Evolutionary conservation across 371 early-diverging fungal species (phyloP).

Genomic region (Mortierella sp.): DNA sequence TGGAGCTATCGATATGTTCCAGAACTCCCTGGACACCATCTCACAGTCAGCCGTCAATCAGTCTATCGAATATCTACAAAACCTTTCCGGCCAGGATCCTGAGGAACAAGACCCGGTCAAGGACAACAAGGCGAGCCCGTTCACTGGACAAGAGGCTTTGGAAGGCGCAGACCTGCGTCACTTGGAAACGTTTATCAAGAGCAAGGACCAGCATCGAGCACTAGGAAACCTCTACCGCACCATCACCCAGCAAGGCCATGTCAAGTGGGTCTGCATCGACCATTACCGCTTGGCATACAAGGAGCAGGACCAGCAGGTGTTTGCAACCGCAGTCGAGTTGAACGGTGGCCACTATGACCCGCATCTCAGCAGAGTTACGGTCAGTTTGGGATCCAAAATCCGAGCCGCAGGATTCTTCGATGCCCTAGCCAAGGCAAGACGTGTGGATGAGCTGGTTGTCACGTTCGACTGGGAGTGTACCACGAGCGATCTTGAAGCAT

Average conservation of each 20-base stretch:
- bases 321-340: not conserved
- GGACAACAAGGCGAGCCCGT: not conserved
- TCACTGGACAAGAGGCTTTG: conserved; percentile 4
- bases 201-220: conserved; percentile 3
- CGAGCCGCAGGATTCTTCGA: conserved; percentile 11
- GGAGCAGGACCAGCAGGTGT: not conserved
- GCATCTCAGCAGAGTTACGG: conserved; percentile 8
- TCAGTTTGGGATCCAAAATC: conserved; percentile 6
- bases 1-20: not conserved
- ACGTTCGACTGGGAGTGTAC: conserved; percentile 17
- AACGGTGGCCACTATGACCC: conserved; percentile 9
- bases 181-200: conserved; percentile 6
- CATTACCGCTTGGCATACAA: not conserved
- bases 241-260: conserved; percentile 11
- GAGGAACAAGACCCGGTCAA: not conserved
- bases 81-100: not conserved
- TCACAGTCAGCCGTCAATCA: conserved; percentile 10
- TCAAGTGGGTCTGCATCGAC: conserved; percentile 22
- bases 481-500: conserved; percentile 13
- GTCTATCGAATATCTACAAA: conserved; percentile 1
- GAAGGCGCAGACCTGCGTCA: conserved; percentile 24
- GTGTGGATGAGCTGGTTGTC: conserved; percentile 6
- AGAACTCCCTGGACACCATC: not conserved
- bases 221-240: conserved; percentile 22
- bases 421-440: conserved; percentile 11